Evolutionary conservation across 2,329 filamentous ascomycete species (phyloP).

Genomic region (Ophiostoma piceae): DNA sequence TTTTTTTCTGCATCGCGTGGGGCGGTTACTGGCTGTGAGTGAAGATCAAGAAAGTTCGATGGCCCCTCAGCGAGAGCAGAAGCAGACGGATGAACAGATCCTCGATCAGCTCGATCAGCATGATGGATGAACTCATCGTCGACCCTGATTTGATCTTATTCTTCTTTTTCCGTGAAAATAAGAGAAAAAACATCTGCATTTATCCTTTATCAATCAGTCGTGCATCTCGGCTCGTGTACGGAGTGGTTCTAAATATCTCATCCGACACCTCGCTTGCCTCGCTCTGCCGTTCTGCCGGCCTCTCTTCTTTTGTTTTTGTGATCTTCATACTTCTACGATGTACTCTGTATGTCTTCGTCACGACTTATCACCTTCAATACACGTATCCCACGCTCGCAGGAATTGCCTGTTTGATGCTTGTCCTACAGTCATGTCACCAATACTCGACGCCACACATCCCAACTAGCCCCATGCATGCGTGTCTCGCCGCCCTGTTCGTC

Average conservation of each 20-base stretch:
- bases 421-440: background rate
- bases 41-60: background rate
- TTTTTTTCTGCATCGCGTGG: background rate
- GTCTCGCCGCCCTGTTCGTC: background rate
- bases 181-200: background rate
- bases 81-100: conserved; percentile 1
- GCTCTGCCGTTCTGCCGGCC: background rate
- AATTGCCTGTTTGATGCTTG: conserved; percentile 4
- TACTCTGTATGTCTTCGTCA: too few relatives aligned
- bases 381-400: background rate
- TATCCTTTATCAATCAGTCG: background rate
- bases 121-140: too few relatives aligned
- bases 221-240: background rate
- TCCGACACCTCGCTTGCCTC: background rate
- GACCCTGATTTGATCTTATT: background rate
- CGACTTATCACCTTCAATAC: background rate
- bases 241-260: background rate
- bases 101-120: background rate
- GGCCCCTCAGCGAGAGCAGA: background rate
- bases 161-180: background rate
- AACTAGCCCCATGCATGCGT: background rate
- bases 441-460: background rate
- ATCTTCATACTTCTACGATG: background rate
- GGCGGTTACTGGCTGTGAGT: background rate
- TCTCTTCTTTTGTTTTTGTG: background rate